Conservation (phyloP, 345 rosid genomes). For the Ricinus communis region DNA sequence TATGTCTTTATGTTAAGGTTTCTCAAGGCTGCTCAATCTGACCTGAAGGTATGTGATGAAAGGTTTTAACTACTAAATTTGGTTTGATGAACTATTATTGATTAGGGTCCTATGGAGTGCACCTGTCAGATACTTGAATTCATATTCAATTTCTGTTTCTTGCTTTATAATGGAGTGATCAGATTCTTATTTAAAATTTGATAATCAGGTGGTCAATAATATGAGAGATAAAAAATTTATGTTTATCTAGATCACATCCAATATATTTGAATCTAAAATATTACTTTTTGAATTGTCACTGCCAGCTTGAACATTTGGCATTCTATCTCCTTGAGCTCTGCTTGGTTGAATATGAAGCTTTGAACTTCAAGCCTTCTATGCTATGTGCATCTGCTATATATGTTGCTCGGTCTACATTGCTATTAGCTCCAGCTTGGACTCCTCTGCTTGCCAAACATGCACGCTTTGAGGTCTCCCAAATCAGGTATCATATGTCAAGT, state of each 20-base stretch:
- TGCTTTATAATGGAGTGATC: background rate
- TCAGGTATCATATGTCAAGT: constrained; percentile 45
- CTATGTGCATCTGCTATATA: constrained; percentile 90
- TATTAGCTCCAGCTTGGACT: constrained; percentile 71
- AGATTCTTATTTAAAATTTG: background rate
- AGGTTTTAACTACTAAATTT: background rate
- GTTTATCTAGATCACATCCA: background rate
- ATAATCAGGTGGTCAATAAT: background rate
- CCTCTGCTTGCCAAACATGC: constrained; percentile 62
- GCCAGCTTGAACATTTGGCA: constrained; percentile 79
- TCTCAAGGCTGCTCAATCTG: constrained; percentile 89
- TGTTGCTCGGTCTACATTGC: constrained; percentile 73
- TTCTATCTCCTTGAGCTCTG: constrained; percentile 82
- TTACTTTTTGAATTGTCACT: background rate
- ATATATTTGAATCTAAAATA: background rate
- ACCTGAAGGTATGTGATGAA: constrained; percentile 49
- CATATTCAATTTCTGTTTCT: background rate
- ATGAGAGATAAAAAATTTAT: background rate
- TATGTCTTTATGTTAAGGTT: constrained; percentile 94
- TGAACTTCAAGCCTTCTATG: constrained; percentile 74
- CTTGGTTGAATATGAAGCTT: constrained; percentile 77
- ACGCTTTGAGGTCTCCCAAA: constrained; percentile 53
- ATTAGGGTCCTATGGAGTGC: background rate
- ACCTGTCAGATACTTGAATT: background rate
- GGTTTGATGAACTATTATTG: background rate